These are phyloP conservation scores for Arthrobotrys iridis DNA, from an alignment of 2,329 filamentous ascomycete genomes.

Conservation along the genomic window DNA sequence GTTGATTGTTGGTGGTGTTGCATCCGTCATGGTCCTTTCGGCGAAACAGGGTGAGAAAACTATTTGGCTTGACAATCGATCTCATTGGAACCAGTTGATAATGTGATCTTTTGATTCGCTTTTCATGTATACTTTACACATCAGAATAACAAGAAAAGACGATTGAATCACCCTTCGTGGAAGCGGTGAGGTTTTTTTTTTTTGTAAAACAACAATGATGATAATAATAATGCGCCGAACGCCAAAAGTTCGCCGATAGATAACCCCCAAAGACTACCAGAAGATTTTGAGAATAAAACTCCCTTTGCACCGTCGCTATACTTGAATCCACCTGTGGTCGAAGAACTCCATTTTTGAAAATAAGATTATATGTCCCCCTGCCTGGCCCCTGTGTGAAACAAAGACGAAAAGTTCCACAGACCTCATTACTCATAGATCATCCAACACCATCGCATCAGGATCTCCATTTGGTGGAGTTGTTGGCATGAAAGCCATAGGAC, in stretches of 20 bases:
- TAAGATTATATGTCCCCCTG: not conserved
- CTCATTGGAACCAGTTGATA: too few species aligned
- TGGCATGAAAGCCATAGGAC: constrained; percentile 54
- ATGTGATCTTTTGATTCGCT: too few species aligned
- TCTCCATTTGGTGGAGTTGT: constrained; percentile 61
- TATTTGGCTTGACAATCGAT: too few species aligned
- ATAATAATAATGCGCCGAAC: not conserved
- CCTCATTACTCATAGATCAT: constrained; percentile 58
- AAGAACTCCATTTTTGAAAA: not conserved
- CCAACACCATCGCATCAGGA: constrained; percentile 75
- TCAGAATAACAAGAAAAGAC: not conserved
- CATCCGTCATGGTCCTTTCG: not conserved
- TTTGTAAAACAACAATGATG: not conserved
- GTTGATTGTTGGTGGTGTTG: not conserved
- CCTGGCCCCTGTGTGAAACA: not conserved
- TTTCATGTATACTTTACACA: not conserved
- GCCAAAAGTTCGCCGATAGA: too few species aligned
- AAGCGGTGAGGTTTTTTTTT: too few species aligned
- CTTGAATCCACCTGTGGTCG: not conserved
- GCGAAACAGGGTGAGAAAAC: too few species aligned
- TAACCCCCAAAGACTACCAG: not conserved
- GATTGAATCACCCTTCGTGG: too few species aligned
- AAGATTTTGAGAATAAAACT: not conserved
- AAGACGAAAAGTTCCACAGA: not conserved
- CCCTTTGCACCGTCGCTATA: constrained; percentile 10